Percentiles rank a stretch among this genome's conserved stretches.
These are phyloP conservation scores for Tetradesmus lagerheimii DNA, from an alignment of 139 green algal genomes.

Conservation along the genomic window DNA sequence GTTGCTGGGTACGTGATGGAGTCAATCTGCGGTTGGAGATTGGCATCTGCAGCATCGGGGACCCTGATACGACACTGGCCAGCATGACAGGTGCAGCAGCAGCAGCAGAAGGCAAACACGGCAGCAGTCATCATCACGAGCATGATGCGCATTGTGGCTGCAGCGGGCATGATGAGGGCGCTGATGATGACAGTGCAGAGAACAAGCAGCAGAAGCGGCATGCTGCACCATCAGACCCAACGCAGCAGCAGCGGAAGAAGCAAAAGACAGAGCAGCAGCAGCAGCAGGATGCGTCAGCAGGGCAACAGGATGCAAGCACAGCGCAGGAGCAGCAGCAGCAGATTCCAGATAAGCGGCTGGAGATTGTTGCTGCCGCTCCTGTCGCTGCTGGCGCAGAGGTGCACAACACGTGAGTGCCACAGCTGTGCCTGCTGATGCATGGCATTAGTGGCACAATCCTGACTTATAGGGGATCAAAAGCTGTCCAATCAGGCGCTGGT, in stretches of 20 bases:
- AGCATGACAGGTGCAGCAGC: neutral
- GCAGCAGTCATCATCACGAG: neutral
- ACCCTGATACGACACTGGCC: neutral
- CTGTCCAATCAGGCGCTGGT: too few species aligned
- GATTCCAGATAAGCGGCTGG: conserved; percentile 50
- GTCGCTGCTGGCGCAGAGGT: conserved; percentile 67
- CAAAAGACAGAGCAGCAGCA: conserved; percentile 28
- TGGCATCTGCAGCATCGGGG: conserved; percentile 66
- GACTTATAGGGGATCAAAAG: too few species aligned
- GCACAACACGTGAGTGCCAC: conserved; percentile 72
- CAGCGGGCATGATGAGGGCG: neutral
- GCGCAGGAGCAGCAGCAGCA: conserved; percentile 20
- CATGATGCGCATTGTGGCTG: neutral
- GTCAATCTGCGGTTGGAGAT: conserved; percentile 78
- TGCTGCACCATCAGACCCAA: neutral
- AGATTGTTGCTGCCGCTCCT: conserved; percentile 75
- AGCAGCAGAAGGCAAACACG: too few species aligned
- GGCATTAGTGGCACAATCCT: too few species aligned
- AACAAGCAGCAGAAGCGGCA: neutral
- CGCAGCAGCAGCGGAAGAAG: conserved; percentile 10
- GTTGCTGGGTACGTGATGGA: conserved; percentile 39
- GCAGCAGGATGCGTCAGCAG: neutral
- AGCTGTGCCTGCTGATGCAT: too few species aligned
- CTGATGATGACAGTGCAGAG: neutral
- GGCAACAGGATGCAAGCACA: neutral